phyloP scores from a whole-genome alignment of 345 rosid genomes.

The Noccaea bulbosa region DNA sequence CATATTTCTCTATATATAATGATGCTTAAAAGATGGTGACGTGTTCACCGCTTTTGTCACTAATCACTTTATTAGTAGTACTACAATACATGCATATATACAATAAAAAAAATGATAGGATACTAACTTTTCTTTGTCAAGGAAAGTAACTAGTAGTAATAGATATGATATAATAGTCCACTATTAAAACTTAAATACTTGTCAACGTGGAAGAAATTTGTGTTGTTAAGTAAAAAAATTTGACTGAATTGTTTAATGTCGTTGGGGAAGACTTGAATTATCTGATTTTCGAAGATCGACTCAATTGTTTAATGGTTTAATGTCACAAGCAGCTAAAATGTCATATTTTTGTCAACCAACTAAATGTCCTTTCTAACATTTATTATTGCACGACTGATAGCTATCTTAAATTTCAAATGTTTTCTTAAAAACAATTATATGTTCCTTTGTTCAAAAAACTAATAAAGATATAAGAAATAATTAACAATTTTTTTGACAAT shows the following conservation, averaged over 20 bases:
- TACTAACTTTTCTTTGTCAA: too few species aligned
- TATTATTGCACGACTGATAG: slow-evolving; percentile 1
- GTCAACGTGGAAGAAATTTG: slow-evolving; percentile 24
- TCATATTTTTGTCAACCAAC: slow-evolving; percentile 3
- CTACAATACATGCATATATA: not conserved
- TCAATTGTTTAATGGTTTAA: too few species aligned
- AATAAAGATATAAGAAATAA: not conserved
- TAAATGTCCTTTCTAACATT: slow-evolving; percentile 16
- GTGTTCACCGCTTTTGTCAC: not conserved
- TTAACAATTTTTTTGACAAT: not conserved
- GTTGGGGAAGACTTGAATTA: slow-evolving; percentile 31
- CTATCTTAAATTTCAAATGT: not conserved
- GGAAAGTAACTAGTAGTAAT: too few species aligned
- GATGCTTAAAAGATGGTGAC: slow-evolving; percentile 12
- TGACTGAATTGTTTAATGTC: slow-evolving; percentile 8
- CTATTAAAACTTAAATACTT: not conserved
- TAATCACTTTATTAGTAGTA: not conserved
- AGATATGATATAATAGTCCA: too few species aligned
- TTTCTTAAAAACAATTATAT: not conserved
- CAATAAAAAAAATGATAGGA: too few species aligned
- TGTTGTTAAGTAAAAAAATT: slow-evolving; percentile 13
- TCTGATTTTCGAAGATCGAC: slow-evolving; percentile 5
- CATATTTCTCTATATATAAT: not conserved
- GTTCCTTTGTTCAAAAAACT: not conserved
- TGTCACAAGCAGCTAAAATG: too few species aligned